Percentiles rank a stretch among this genome's conserved stretches.
Evolutionary conservation across 345 rosid species (phyloP).

Genomic region (Hypericum perforatum): DNA sequence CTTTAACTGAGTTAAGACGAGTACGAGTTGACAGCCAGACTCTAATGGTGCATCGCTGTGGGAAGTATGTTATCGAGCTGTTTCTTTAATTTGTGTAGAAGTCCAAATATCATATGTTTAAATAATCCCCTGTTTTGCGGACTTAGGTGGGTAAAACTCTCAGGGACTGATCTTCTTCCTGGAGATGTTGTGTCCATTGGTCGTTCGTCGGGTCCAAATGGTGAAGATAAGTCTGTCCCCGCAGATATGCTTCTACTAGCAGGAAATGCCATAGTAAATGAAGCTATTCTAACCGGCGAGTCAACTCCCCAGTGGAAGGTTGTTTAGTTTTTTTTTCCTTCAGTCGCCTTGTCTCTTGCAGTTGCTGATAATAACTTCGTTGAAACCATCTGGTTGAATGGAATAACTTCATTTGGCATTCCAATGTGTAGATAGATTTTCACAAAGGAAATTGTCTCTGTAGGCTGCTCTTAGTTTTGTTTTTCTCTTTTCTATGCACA

Average conservation of each 20-base stretch:
- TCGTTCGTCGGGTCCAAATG: conserved; percentile 67
- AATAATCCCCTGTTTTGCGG: conserved; percentile 4
- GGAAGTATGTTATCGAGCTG: conserved; percentile 49
- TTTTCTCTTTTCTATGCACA: too few species aligned
- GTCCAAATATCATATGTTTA: neutral
- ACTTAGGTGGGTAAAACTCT: conserved; percentile 81
- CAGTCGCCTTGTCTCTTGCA: neutral
- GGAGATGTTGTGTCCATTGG: conserved; percentile 99
- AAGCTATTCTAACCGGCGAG: conserved; percentile 99
- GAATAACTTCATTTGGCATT: too few species aligned
- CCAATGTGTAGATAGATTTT: too few species aligned
- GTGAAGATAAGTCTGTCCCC: conserved; percentile 92
- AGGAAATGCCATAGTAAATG: conserved; percentile 96
- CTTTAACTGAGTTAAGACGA: conserved; percentile 85
- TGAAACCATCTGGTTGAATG: too few species aligned
- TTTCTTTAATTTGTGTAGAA: conserved; percentile 5
- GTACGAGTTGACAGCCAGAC: conserved; percentile 93
- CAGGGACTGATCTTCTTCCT: conserved; percentile 87
- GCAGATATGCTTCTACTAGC: conserved; percentile 96
- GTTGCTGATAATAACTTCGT: too few species aligned
- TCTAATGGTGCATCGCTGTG: conserved; percentile 84
- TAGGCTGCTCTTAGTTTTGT: too few species aligned
- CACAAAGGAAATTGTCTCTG: too few species aligned
- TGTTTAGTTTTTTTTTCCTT: conserved; percentile 18
- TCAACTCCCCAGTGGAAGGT: conserved; percentile 99